Evolutionary conservation across 176 grass and related monocot genomes (phyloP), one percentile per base, ranked within the genome.

Genomic region (Olyra latifolia): DNA sequence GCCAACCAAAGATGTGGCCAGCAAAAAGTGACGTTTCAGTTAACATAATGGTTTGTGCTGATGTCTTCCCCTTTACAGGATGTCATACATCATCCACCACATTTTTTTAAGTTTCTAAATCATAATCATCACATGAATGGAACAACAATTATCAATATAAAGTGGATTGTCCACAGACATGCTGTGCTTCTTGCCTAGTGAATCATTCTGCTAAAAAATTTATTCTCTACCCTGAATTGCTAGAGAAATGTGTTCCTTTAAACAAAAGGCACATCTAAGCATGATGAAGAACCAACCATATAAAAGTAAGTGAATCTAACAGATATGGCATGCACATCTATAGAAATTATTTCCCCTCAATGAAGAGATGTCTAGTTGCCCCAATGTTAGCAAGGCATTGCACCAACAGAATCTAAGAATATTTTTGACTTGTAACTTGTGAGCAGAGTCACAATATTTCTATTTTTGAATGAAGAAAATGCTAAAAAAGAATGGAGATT

Each of bases 101-200:
- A 82, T 44, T 64, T 66, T 60, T 59, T 48, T 42, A 69, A 71
- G 56, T 77, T 65, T 56, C 46, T 76, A 71, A 81, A 77, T 89
- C 56, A 77, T 57, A 49, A 57, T 15, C 2, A 52, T 80, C 82
- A 85, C 77, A 89, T 89, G 77, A 24, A 38, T 44, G 77, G 39
- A 80, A 76, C 71, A 76, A 1, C 77, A 81, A 77, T 56, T 75
- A 56, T 69, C 77, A 81, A 80, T 85, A 45, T 81, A 71, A 66
- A 57, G 62, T 56, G 46, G 46, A 28, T 1, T 71, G 82, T 63
- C 24, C 76, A 56, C 19, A 16, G 16, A 70, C 82, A 89, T 47
- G 38, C 9, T 80, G 22, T 77, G 47, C 73, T 62, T 54, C 58
- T 66, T 54, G 30, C 76, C 76, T 54, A 32, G 76, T 40, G 56